Percentiles rank a stretch among this genome's conserved stretches.
phyloP scores from a whole-genome alignment of 306 rosid genomes.

The Chamaecrista fasciculata region DNA sequence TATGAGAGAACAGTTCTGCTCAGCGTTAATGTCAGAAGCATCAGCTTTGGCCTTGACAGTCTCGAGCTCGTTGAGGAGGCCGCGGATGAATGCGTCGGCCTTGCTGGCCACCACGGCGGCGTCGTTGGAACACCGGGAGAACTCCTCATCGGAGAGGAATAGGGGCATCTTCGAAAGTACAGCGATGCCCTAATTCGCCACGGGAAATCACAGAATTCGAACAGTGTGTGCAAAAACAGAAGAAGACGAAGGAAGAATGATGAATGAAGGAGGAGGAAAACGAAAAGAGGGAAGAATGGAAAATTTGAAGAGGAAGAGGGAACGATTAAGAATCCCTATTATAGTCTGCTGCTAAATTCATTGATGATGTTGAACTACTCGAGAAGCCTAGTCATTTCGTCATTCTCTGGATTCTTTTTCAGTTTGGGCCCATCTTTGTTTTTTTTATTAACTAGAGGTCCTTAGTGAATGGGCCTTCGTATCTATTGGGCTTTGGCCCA shows the following conservation, averaged over 20 bases:
- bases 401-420: neutral
- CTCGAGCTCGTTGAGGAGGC: constrained; percentile 72
- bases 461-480: neutral
- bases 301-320: constrained; percentile 33
- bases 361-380: neutral
- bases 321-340: neutral
- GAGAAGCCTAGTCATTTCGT: too few species aligned
- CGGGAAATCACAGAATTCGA: neutral
- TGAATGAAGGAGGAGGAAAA: constrained; percentile 23
- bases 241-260: neutral
- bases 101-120: constrained; percentile 54
- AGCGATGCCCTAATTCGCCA: constrained; percentile 37
- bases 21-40: constrained; percentile 84
- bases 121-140: constrained; percentile 59
- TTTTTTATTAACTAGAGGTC: neutral
- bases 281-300: constrained; percentile 30
- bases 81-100: constrained; percentile 80
- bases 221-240: neutral
- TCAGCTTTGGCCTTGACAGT: constrained; percentile 75
- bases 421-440: neutral
- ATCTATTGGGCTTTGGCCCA: neutral
- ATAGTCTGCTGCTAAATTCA: neutral
- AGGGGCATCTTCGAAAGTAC: constrained; percentile 46
- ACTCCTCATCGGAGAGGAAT: constrained; percentile 86
- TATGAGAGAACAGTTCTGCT: constrained; percentile 86